phyloP scores from a whole-genome alignment of 768 basidiomycete species.

The Trametes maxima region DNA sequence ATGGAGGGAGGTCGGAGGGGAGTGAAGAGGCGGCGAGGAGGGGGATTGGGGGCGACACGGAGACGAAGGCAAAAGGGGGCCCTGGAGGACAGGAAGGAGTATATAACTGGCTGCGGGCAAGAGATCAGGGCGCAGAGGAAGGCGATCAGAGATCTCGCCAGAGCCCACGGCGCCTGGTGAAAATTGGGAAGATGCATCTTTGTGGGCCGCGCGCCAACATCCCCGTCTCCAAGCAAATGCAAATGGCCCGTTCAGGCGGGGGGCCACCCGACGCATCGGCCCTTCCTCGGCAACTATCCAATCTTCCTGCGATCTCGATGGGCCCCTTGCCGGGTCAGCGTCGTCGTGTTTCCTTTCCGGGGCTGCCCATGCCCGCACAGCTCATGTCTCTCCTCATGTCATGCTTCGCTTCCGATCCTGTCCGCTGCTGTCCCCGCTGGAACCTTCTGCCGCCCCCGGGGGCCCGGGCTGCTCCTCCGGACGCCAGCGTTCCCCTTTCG shows the following conservation, averaged over 20 bases:
- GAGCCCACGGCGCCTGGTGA: slow-evolving; percentile 20
- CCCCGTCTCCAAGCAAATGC: slow-evolving; percentile 25
- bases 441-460: slow-evolving; percentile 18
- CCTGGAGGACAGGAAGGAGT: slow-evolving; percentile 19
- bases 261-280: slow-evolving; percentile 18
- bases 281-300: slow-evolving; percentile 28
- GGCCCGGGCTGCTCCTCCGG: slow-evolving; percentile 13
- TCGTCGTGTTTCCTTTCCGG: slow-evolving; percentile 7
- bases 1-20: slow-evolving; percentile 29
- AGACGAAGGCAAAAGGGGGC: slow-evolving; percentile 22
- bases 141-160: slow-evolving; percentile 34
- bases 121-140: slow-evolving; percentile 36
- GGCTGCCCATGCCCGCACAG: slow-evolving; percentile 7
- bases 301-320: slow-evolving; percentile 22
- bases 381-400: slow-evolving; percentile 21
- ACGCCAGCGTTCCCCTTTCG: slow-evolving; percentile 6
- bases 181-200: slow-evolving; percentile 27
- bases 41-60: slow-evolving; percentile 26
- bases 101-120: slow-evolving; percentile 29
- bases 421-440: slow-evolving; percentile 19
- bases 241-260: slow-evolving; percentile 18
- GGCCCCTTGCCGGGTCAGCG: slow-evolving; percentile 5
- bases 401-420: slow-evolving; percentile 24
- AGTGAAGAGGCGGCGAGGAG: slow-evolving; percentile 53
- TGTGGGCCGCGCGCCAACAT: slow-evolving; percentile 17